Conservation (phyloP, 345 rosid species). For the Citrus cavaleriei region DNA sequence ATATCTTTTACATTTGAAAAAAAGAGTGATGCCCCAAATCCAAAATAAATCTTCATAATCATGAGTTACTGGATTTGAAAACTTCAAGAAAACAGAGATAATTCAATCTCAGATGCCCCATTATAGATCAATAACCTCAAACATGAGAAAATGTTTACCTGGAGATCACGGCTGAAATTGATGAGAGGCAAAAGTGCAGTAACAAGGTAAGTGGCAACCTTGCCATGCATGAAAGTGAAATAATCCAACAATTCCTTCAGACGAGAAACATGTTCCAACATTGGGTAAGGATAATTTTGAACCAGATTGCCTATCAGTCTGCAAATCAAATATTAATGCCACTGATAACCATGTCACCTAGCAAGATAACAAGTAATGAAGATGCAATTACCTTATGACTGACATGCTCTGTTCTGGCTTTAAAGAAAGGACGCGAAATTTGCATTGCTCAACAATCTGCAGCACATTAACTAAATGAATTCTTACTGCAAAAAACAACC, state of each 20-base stretch:
- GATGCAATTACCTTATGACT: slow-evolving; percentile 47
- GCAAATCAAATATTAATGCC: slow-evolving; percentile 25
- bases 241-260: slow-evolving; percentile 86
- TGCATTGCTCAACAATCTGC: slow-evolving; percentile 88
- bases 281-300: slow-evolving; percentile 48
- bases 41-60: background rate
- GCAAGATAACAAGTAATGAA: background rate
- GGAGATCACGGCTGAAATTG: slow-evolving; percentile 62
- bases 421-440: slow-evolving; percentile 66
- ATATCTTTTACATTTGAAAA: too few relatives aligned
- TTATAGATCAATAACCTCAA: background rate
- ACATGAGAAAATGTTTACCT: slow-evolving; percentile 37
- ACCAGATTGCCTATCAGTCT: slow-evolving; percentile 64
- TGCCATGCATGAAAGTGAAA: slow-evolving; percentile 62
- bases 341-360: background rate
- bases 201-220: slow-evolving; percentile 56
- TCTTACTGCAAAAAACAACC: background rate
- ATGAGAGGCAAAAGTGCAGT: slow-evolving; percentile 64
- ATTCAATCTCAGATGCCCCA: background rate
- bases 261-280: slow-evolving; percentile 65
- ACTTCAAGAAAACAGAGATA: background rate
- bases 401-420: slow-evolving; percentile 61
- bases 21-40: background rate
- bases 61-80: background rate
- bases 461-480: background rate